Base-by-base conservation (phyloP, 1,139 yeast genomes). In the Geotrichum fermentans region DNA sequence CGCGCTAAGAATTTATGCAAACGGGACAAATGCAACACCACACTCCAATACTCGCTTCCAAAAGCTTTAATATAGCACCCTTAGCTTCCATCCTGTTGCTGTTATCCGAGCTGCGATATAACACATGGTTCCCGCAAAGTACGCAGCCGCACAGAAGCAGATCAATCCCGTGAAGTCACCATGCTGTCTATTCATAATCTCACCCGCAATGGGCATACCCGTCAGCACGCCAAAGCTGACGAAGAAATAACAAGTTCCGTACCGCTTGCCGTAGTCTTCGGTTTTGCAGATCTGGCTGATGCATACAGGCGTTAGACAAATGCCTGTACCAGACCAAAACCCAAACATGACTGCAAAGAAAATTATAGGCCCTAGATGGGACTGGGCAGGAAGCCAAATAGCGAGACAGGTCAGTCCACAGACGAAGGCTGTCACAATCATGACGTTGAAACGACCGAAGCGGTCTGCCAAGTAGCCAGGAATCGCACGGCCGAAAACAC, bases 171-270 rank as follows among this genome's bases (percentile, higher is more conserved):
- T 13, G 17, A 11, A 47, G 17, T 22, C 26, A 10, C 51, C 51
- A 16, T 28, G 33, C 42, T 58, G 56, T 45, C 55, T 43, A 43
- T 50, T 49, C 40, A 56, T 49, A 20, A 77, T 70, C 3, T 77
- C 78, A 40, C 82, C 80, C 2, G 78, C 75, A 38, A 78, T 67
- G 26, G 82, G 82, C 52, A 76, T 67, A 1, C 78, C 73, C 0
- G 74, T 71, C 41, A 82, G 66, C 5, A 78, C 76, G 34, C 79
- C 78, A 58, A 82, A 77, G 8, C 85, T 75, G 40, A 81, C 80
- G 37, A 80, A 70, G 57, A 80, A 79, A 61, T 83, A 82, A 64
- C 82, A 73, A 0, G 86, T 81, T 0, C 89, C 86, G 59, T 79
- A 83, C 24, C 84, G 73, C 58, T 76, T 79, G 26, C 90, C 90